Conservation (phyloP, 768 basidiomycete species). For the Lentinula sp. region DNA sequence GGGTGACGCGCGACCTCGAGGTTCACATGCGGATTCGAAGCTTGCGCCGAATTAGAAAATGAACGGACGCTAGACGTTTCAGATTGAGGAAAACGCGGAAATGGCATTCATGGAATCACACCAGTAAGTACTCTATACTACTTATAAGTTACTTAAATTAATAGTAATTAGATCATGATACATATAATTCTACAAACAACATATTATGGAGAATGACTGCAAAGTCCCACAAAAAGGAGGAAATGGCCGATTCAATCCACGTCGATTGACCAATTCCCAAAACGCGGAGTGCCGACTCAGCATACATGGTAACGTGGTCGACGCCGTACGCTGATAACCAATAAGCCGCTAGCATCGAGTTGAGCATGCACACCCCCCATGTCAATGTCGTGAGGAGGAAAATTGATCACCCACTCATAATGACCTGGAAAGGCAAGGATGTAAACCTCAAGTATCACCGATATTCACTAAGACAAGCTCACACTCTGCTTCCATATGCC, state of each 20-base stretch:
- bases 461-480: conserved; percentile 20
- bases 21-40: no score
- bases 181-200: neutral
- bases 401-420: conserved; percentile 56
- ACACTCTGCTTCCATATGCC: conserved; percentile 58
- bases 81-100: no score
- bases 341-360: conserved; percentile 37
- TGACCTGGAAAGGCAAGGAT: conserved; percentile 32
- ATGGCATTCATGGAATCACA: no score
- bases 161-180: neutral
- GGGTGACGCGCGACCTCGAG: no score
- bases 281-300: neutral
- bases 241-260: neutral
- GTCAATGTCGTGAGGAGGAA: conserved; percentile 48
- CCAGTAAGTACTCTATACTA: no score
- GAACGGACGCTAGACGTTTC: no score
- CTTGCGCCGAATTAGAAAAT: no score
- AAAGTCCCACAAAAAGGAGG: neutral
- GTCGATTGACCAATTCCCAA: no score
- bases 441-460: neutral
- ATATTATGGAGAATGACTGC: neutral
- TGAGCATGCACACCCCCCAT: conserved; percentile 46
- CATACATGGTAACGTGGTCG: neutral
- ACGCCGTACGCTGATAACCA: conserved; percentile 36
- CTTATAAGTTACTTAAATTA: no score